Percentiles rank a stretch among this genome's conserved stretches.
These are phyloP conservation scores for Trichoderma gracile DNA, from an alignment of 2,329 filamentous ascomycete genomes.

Conservation along the genomic window DNA sequence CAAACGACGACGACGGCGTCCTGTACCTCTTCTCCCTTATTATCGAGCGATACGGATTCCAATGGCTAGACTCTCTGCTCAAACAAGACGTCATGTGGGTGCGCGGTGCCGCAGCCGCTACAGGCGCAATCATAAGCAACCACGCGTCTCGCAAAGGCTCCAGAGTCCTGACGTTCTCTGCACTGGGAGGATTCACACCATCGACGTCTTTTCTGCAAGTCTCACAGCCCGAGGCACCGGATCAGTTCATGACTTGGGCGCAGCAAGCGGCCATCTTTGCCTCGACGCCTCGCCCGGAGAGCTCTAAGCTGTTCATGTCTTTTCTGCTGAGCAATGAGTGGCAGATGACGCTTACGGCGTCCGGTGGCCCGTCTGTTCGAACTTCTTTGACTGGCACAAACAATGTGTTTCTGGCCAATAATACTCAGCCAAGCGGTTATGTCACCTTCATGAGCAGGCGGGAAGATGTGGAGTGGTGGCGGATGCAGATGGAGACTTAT, in stretches of 20 bases:
- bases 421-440: slow-evolving; percentile 13
- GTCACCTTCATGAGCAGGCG: slow-evolving; percentile 6
- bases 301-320: slow-evolving; percentile 6
- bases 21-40: slow-evolving; percentile 13
- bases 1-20: slow-evolving; percentile 15
- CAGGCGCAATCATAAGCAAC: slow-evolving; percentile 4
- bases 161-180: slow-evolving; percentile 11
- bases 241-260: slow-evolving; percentile 22
- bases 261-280: slow-evolving; percentile 13
- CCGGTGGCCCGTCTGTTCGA: slow-evolving; percentile 2
- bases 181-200: slow-evolving; percentile 12
- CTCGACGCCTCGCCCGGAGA: slow-evolving; percentile 12
- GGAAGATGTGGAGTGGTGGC: slow-evolving; percentile 17
- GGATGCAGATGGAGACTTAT: slow-evolving; percentile 19
- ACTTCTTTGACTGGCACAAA: slow-evolving; percentile 12
- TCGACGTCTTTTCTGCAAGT: slow-evolving; percentile 14
- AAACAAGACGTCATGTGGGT: slow-evolving; percentile 21
- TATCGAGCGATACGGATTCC: slow-evolving; percentile 7
- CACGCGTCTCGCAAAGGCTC: neutral
- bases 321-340: slow-evolving; percentile 4
- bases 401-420: slow-evolving; percentile 13
- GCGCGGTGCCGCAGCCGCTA: slow-evolving; percentile 8
- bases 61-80: slow-evolving; percentile 6
- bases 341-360: neutral
- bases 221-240: neutral